Evolutionary conservation across 1,284 basidiomycete species (phyloP).

Genomic region (Trametes versicolor): DNA sequence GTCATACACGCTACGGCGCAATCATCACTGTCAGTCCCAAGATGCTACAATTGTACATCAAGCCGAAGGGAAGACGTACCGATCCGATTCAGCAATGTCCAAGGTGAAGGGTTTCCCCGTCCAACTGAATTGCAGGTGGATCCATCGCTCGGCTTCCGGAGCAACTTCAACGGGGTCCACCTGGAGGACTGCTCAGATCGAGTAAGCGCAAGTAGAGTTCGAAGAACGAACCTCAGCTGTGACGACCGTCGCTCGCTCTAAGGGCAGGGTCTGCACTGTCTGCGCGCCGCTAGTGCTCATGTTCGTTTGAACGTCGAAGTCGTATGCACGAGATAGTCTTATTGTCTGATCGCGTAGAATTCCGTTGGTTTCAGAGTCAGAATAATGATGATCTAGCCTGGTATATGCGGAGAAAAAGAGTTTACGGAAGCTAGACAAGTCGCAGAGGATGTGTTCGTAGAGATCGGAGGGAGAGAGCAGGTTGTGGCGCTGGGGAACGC

Average conservation of each 20-base stretch:
- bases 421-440: too few species aligned
- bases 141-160: constrained; percentile 52
- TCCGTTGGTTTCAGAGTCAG: too few species aligned
- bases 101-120: constrained; percentile 65
- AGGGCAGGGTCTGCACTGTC: not conserved
- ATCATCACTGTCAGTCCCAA: not conserved
- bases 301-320: not conserved
- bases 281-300: not conserved
- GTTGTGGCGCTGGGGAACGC: too few species aligned
- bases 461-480: too few species aligned
- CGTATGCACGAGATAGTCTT: too few species aligned
- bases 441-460: too few species aligned
- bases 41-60: too few species aligned
- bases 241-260: not conserved
- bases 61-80: constrained; percentile 49
- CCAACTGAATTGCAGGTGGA: constrained; percentile 73
- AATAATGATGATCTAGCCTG: too few species aligned
- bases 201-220: not conserved
- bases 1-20: constrained; percentile 65
- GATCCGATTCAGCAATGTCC: constrained; percentile 76
- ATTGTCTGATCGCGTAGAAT: too few species aligned
- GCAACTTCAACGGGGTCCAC: constrained; percentile 22
- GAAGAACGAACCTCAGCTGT: not conserved
- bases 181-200: constrained; percentile 12
- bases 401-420: too few species aligned